A percentile compares a stretch with the other conserved stretches of the same genome.
These are phyloP conservation scores for Albizia julibrissin DNA, from an alignment of 306 rosid genomes.

Conservation along the genomic window DNA sequence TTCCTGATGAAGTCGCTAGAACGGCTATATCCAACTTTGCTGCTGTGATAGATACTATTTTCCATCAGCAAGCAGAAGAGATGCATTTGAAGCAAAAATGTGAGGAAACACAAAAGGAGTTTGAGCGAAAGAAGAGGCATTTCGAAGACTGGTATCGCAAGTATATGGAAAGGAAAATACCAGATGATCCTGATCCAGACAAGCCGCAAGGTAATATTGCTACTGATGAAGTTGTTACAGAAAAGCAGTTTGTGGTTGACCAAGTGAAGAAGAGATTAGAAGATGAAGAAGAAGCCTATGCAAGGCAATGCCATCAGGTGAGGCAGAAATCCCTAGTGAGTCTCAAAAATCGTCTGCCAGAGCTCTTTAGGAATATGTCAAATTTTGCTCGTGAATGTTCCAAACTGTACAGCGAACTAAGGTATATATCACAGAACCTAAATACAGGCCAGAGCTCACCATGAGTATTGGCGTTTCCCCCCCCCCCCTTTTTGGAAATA, in stretches of 20 bases:
- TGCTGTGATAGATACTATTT: conserved; percentile 48
- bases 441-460: conserved; percentile 36
- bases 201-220: conserved; percentile 30
- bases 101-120: conserved; percentile 60
- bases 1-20: conserved; percentile 57
- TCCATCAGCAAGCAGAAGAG: conserved; percentile 56
- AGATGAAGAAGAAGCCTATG: conserved; percentile 50
- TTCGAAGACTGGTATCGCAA: conserved; percentile 60
- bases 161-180: conserved; percentile 41
- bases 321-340: conserved; percentile 61
- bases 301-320: conserved; percentile 49
- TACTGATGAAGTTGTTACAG: conserved; percentile 34
- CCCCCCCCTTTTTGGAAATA: neutral
- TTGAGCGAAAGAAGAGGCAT: conserved; percentile 46
- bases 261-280: conserved; percentile 49
- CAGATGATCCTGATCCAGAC: conserved; percentile 40
- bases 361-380: conserved; percentile 50
- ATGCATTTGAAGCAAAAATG: conserved; percentile 50
- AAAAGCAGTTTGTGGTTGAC: conserved; percentile 45
- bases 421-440: conserved; percentile 37
- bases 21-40: conserved; percentile 56
- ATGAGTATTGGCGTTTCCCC: conserved; percentile 25
- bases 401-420: conserved; percentile 48
- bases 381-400: conserved; percentile 46
- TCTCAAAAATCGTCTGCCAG: conserved; percentile 54